phyloP scores from a whole-genome alignment of 768 basidiomycete species.

The Serendipita sp. region DNA sequence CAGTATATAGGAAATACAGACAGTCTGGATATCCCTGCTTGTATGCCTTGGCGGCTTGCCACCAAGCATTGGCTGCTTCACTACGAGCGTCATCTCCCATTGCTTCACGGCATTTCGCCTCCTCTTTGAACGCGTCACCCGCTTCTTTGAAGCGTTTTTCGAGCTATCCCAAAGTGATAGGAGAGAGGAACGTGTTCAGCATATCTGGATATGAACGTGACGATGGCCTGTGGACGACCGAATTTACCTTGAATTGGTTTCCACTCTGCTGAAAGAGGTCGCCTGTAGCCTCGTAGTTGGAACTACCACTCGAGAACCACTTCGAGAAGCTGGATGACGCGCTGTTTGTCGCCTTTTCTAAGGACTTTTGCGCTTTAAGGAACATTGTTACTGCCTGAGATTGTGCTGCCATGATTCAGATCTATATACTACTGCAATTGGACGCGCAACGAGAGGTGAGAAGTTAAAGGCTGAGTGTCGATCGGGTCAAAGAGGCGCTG shows the following conservation, averaged over 20 bases:
- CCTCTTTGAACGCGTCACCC: conserved; percentile 80
- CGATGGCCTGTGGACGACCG: background rate
- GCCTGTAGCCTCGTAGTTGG: conserved; percentile 89
- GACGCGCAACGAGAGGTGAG: background rate
- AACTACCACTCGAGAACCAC: conserved; percentile 73
- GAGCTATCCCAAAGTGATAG: conserved; percentile 26
- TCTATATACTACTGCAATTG: background rate
- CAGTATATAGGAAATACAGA: conserved; percentile 25
- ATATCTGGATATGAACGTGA: background rate
- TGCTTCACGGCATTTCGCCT: conserved; percentile 86
- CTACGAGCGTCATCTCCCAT: conserved; percentile 54
- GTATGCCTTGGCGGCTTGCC: conserved; percentile 94
- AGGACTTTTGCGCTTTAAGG: conserved; percentile 43
- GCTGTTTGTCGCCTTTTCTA: conserved; percentile 74
- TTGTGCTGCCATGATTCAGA: conserved; percentile 46
- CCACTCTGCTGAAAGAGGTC: conserved; percentile 92
- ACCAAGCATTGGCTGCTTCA: conserved; percentile 97
- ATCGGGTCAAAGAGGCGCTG: too few species aligned
- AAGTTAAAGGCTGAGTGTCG: too few species aligned
- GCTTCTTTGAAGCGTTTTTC: conserved; percentile 86
- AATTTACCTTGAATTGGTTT: conserved; percentile 59
- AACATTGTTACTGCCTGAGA: conserved; percentile 60
- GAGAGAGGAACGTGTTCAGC: background rate
- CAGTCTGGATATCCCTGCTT: conserved; percentile 76
- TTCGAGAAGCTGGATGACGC: conserved; percentile 27